Evolutionary conservation across 306 rosid genomes (phyloP), one percentile per base, ranked within the genome.

Genomic region (Quercus ilex): DNA sequence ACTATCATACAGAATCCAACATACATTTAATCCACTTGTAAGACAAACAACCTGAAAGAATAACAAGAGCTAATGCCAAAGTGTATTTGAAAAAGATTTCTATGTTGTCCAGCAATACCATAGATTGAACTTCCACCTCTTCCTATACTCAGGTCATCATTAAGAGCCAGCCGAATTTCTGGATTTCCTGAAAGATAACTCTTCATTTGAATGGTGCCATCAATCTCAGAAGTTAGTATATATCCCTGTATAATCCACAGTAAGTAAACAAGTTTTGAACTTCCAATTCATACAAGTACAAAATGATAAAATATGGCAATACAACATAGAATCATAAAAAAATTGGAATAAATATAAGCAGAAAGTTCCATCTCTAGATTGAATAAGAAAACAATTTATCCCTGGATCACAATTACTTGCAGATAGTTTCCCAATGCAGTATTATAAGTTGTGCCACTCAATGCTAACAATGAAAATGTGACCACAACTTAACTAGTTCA

Each of bases 201-300:
- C 91, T 95, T 95, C 99, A 95, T 90, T 84, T 95, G 98, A 84
- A 95, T 93, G 78, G 98, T 93, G 70, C 98, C 99, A 86, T 93
- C 98, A 76, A 95, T 95, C 89, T 95, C 99, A 74, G 97, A 93
- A 57, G 98, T 93, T 74, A 95, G 94, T 81, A 92, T 86, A 75
- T 86, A 95, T 74, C 97, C 99, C 98, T 95, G 90, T 68, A 77
- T 69, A 18, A 28, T 53, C 87, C 85, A 82, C 75, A 79, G 56
- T 15, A 59, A 72, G 73, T 78, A 43, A 68, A 41, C 53, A 81
- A 35, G 65, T 76, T 74, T 70, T 21, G 10, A 35, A 43, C 10
- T 12, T 46, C 33, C 55, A 18, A 63, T 21, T 55, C 41, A 15
- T 13, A 20, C 9, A 53, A 21, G 67, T 63, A 20, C 3, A 28